A percentile compares a stretch with the other conserved stretches of the same genome.
Conservation (phyloP, 2,329 filamentous ascomycete genomes). For the Amauroascus niger region DNA sequence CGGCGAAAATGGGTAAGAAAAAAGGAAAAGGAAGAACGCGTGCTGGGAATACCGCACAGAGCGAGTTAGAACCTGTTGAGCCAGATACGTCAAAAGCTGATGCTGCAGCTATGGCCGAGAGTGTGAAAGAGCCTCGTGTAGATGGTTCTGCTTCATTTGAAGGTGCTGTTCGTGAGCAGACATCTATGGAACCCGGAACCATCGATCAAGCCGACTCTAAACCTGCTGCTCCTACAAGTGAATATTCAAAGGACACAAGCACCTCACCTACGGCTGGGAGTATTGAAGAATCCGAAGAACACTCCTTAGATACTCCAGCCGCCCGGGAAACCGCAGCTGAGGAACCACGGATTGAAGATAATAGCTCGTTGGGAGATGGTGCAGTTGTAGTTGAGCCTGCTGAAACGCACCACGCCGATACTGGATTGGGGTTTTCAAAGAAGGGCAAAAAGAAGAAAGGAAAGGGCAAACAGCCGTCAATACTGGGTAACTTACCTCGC, state of each 20-base stretch:
- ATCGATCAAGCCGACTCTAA: background rate
- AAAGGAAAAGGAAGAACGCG: background rate
- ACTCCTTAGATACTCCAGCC: background rate
- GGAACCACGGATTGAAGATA: background rate
- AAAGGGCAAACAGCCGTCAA: background rate
- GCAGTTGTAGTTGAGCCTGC: background rate
- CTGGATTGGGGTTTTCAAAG: background rate
- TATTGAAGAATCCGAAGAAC: background rate
- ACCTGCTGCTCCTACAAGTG: background rate
- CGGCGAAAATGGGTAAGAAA: slow-evolving; percentile 4
- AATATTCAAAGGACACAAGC: background rate
- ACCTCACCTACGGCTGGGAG: background rate
- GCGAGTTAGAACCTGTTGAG: background rate
- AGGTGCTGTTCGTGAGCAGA: background rate
- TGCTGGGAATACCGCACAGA: background rate
- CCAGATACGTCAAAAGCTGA: background rate
- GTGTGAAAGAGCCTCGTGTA: background rate
- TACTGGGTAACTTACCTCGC: background rate
- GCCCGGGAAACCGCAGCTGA: background rate
- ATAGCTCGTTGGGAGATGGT: background rate
- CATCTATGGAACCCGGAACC: background rate
- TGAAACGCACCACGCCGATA: background rate
- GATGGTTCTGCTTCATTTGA: background rate
- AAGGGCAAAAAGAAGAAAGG: slow-evolving; percentile 1
- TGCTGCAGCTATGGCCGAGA: background rate